Conservation (phyloP, 257 asterid species). For the Fraxinus anomala region DNA sequence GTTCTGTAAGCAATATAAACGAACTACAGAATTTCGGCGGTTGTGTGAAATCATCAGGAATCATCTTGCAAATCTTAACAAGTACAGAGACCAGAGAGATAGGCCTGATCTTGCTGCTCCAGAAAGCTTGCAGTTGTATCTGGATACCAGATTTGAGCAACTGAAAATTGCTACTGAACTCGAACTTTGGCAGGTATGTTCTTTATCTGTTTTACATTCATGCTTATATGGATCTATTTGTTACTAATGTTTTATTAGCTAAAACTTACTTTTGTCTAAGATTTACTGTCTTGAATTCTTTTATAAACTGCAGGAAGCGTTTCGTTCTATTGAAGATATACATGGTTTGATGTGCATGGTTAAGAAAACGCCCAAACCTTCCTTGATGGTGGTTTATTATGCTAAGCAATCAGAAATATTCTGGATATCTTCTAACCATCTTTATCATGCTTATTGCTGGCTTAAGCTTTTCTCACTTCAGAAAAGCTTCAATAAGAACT, state of each 20-base stretch:
- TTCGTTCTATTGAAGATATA: constrained; percentile 85
- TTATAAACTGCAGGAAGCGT: constrained; percentile 63
- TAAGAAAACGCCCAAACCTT: constrained; percentile 79
- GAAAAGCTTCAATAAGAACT: constrained; percentile 76
- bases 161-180: constrained; percentile 90
- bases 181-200: constrained; percentile 88
- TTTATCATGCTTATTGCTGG: constrained; percentile 95
- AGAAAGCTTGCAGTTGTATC: constrained; percentile 85
- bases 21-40: constrained; percentile 86
- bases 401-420: constrained; percentile 85
- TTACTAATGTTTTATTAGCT: background rate
- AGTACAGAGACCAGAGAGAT: constrained; percentile 87
- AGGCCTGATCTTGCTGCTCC: constrained; percentile 88
- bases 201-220: constrained; percentile 6
- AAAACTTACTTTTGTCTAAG: constrained; percentile 5
- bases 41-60: constrained; percentile 86
- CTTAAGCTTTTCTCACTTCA: constrained; percentile 89
- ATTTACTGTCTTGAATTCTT: background rate
- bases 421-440: constrained; percentile 83
- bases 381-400: constrained; percentile 79
- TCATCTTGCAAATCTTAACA: constrained; percentile 90
- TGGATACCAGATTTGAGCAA: constrained; percentile 91
- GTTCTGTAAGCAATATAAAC: constrained; percentile 92
- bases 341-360: constrained; percentile 84
- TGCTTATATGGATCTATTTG: background rate